phyloP scores from a whole-genome alignment of 164 flowering plant genomes.

The Cinnamomum chago region DNA sequence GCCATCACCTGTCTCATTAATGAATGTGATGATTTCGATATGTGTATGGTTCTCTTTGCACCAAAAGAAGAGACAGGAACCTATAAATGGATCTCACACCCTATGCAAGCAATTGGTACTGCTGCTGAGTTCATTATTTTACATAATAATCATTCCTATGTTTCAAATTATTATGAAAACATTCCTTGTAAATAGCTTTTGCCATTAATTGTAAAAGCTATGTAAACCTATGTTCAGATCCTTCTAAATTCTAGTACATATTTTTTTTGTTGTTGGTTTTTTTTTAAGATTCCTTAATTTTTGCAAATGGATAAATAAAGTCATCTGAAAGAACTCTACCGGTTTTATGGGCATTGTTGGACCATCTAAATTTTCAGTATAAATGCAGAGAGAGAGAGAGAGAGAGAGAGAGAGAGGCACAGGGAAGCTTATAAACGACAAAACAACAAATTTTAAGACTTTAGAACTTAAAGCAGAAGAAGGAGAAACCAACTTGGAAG shows the following conservation, averaged over 20 bases:
- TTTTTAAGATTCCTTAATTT: background rate
- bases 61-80: too few species aligned
- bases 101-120: too few species aligned
- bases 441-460: background rate
- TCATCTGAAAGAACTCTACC: too few species aligned
- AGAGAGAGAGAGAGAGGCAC: background rate
- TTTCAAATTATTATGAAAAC: background rate
- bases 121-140: too few species aligned
- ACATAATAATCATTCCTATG: background rate
- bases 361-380: background rate
- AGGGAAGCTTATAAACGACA: background rate
- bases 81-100: too few species aligned
- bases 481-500: slow-evolving; percentile 65
- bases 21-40: too few species aligned
- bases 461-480: background rate
- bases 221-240: background rate
- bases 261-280: too few species aligned
- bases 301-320: background rate
- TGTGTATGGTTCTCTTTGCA: too few species aligned
- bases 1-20: too few species aligned
- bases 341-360: background rate
- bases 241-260: background rate
- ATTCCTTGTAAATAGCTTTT: background rate
- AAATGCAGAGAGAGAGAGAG: background rate
- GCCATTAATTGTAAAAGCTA: too few species aligned